Conservation (phyloP, 495 filamentous ascomycete genomes). For the Penicillium samsonianum region DNA sequence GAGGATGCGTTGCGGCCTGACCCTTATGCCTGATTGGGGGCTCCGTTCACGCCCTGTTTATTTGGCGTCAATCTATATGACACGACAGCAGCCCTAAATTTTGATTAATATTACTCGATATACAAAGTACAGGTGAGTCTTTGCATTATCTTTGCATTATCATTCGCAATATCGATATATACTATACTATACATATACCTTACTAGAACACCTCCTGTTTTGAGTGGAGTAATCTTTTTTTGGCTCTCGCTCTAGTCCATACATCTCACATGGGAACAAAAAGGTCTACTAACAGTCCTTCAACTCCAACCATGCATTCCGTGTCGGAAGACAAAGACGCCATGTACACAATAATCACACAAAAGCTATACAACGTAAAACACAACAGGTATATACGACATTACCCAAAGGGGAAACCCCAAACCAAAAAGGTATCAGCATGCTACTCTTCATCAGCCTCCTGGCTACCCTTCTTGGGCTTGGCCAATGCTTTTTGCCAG, state of each 20-base stretch:
- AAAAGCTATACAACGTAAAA: conserved; percentile 21
- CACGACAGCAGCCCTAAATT: background rate
- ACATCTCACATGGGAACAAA: conserved; percentile 10
- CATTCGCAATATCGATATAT: background rate
- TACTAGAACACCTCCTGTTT: background rate
- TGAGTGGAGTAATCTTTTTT: conserved; percentile 15
- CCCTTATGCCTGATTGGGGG: conserved; percentile 33
- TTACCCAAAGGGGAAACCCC: background rate
- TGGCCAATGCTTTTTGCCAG: conserved; percentile 72
- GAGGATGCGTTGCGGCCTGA: conserved; percentile 37
- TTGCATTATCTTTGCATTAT: background rate
- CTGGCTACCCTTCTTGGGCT: conserved; percentile 50
- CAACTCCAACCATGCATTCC: conserved; percentile 19
- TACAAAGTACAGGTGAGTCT: background rate
- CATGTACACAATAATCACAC: conserved; percentile 28
- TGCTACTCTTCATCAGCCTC: conserved; percentile 41
- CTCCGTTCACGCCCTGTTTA: conserved; percentile 9
- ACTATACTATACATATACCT: background rate
- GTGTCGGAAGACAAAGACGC: conserved; percentile 16
- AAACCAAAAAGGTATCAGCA: conserved; percentile 6
- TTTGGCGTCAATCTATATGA: conserved; percentile 10
- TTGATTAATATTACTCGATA: background rate
- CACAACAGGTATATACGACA: conserved; percentile 24
- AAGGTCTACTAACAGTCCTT: conserved; percentile 13
- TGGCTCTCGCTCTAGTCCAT: conserved; percentile 9